Percentiles rank a stretch among this genome's conserved stretches.
phyloP scores from a whole-genome alignment of 202 grass and related monocot genomes.

The Cymbopogon flexuosus region DNA sequence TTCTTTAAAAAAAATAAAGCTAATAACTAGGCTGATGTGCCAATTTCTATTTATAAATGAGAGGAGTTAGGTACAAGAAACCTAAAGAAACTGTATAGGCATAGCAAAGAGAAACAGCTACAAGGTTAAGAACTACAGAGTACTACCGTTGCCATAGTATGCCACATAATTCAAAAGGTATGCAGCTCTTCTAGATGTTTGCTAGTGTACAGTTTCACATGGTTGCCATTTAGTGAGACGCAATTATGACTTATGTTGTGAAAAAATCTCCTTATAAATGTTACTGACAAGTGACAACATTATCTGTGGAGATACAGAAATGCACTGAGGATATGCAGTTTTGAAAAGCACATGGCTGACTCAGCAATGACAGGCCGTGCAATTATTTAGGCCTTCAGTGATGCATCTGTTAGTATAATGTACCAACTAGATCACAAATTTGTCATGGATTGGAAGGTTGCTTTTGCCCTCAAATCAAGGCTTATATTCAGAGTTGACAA shows the following conservation, averaged over 20 bases:
- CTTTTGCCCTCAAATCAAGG: neutral
- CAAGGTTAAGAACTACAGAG: neutral
- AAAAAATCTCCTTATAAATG: too few species aligned
- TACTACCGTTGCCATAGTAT: neutral
- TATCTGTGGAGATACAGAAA: neutral
- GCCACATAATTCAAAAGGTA: neutral
- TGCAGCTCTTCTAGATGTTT: neutral
- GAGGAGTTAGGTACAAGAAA: neutral
- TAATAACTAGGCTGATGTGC: neutral
- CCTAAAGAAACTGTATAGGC: neutral
- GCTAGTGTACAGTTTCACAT: neutral
- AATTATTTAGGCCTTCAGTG: neutral
- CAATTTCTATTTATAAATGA: neutral
- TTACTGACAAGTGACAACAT: too few species aligned
- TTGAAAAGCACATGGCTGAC: constrained; percentile 31
- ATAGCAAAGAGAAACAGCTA: neutral
- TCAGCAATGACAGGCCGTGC: neutral
- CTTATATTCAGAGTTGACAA: neutral
- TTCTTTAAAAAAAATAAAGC: too few species aligned
- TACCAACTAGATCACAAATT: neutral
- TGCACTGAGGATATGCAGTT: neutral
- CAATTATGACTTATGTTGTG: too few species aligned
- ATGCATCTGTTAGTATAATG: neutral
- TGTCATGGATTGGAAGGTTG: neutral
- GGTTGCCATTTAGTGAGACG: too few species aligned